Evolutionary conservation across 2,329 filamentous ascomycete species (phyloP).

Genomic region (Fusarium mexicanum): DNA sequence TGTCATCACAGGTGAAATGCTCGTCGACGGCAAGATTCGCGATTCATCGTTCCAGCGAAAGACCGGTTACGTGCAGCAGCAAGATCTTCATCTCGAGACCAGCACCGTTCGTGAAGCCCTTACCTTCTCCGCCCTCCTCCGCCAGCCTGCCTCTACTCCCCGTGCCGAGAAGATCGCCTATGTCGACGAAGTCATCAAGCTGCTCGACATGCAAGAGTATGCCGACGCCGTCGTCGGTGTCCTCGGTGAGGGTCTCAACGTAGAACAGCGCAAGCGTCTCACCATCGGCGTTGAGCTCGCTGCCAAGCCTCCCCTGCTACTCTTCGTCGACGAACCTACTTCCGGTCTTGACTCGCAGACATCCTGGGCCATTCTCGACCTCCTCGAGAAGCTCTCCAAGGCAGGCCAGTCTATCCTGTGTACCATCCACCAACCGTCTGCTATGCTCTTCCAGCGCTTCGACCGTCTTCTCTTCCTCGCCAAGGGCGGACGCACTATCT

Average conservation of each 20-base stretch:
- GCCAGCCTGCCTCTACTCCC: slow-evolving; percentile 55
- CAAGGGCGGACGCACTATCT: slow-evolving; percentile 41
- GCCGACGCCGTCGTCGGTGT: slow-evolving; percentile 63
- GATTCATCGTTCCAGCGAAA: slow-evolving; percentile 76
- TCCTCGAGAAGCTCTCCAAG: slow-evolving; percentile 71
- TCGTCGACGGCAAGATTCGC: slow-evolving; percentile 73
- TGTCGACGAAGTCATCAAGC: slow-evolving; percentile 63
- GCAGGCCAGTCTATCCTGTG: slow-evolving; percentile 61
- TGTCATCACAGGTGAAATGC: slow-evolving; percentile 74
- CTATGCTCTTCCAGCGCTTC: slow-evolving; percentile 54
- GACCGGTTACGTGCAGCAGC: slow-evolving; percentile 76
- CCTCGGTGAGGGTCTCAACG: slow-evolving; percentile 56
- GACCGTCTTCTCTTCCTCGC: slow-evolving; percentile 64
- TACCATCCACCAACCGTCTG: slow-evolving; percentile 62
- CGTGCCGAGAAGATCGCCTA: slow-evolving; percentile 61
- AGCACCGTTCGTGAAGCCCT: slow-evolving; percentile 59
- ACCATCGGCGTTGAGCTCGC: slow-evolving; percentile 61
- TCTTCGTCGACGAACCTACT: slow-evolving; percentile 66
- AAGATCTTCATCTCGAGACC: slow-evolving; percentile 61
- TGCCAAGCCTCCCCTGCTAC: slow-evolving; percentile 56
- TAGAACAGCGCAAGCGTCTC: slow-evolving; percentile 62
- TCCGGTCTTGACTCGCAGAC: slow-evolving; percentile 67
- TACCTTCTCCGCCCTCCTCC: slow-evolving; percentile 54
- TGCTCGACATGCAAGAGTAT: slow-evolving; percentile 65
- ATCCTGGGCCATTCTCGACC: slow-evolving; percentile 77